phyloP scores from a whole-genome alignment of 805 yeast species.

The Yarrowia sp. region DNA sequence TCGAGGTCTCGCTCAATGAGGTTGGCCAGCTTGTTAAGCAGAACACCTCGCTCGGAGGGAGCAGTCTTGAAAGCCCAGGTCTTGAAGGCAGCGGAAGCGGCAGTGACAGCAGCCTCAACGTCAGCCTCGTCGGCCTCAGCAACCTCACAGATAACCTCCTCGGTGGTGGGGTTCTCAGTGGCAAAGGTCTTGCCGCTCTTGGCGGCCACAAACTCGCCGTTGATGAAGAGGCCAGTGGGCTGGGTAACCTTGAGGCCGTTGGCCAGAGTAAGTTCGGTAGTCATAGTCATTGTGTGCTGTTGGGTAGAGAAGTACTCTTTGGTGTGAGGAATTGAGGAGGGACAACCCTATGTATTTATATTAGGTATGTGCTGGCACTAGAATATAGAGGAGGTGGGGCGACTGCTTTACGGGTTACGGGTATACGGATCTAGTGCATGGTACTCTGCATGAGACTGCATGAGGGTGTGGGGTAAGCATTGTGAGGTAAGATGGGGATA shows the following conservation, averaged over 20 bases:
- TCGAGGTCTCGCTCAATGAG: slow-evolving; percentile 70
- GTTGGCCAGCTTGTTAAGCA: slow-evolving; percentile 71
- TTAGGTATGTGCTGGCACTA: not conserved
- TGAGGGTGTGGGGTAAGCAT: slow-evolving; percentile 2
- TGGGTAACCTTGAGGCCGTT: slow-evolving; percentile 64
- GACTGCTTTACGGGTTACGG: not conserved
- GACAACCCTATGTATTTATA: not conserved
- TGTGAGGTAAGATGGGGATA: not conserved
- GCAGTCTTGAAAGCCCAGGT: slow-evolving; percentile 71
- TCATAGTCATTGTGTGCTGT: slow-evolving; percentile 7
- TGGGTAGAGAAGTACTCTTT: not conserved
- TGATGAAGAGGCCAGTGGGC: slow-evolving; percentile 86
- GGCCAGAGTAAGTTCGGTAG: slow-evolving; percentile 45
- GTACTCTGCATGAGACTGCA: not conserved
- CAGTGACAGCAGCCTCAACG: slow-evolving; percentile 76
- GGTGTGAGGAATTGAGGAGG: not conserved
- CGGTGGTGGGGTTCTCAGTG: slow-evolving; percentile 45
- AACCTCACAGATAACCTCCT: slow-evolving; percentile 60
- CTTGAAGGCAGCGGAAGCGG: slow-evolving; percentile 74
- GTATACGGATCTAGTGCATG: slow-evolving; percentile 14
- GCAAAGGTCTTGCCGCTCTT: slow-evolving; percentile 56
- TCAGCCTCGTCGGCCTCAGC: slow-evolving; percentile 75
- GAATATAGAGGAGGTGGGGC: not conserved
- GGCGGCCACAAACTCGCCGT: slow-evolving; percentile 69
- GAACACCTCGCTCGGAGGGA: slow-evolving; percentile 50